Evolutionary conservation across 306 rosid genomes (phyloP).

Genomic region (Cicer cuneatum): DNA sequence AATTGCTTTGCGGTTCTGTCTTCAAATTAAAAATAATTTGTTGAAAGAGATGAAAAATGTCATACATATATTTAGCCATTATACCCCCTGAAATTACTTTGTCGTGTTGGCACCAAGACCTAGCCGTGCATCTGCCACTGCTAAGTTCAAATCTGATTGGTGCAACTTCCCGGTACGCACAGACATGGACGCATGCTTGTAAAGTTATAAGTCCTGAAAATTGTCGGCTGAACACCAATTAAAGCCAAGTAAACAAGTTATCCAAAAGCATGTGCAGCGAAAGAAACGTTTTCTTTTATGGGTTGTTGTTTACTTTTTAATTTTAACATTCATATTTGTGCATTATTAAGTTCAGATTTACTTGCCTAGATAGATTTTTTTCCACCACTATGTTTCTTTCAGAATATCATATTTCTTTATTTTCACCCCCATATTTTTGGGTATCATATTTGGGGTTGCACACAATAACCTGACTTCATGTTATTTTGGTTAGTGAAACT

Average conservation of each 20-base stretch:
- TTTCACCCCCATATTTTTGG: neutral
- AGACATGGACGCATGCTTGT: neutral
- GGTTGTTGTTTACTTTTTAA: neutral
- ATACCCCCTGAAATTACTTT: neutral
- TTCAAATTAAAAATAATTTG: neutral
- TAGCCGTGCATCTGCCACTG: neutral
- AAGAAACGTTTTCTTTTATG: neutral
- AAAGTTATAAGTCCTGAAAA: constrained; percentile 1
- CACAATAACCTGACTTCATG: constrained; percentile 18
- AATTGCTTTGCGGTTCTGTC: neutral
- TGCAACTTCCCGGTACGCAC: neutral
- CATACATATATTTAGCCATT: neutral
- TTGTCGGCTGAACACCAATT: constrained; percentile 5
- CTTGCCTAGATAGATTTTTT: constrained; percentile 11
- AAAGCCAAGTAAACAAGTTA: neutral
- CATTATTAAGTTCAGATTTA: constrained; percentile 2
- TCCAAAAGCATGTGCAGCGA: neutral
- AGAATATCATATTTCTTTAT: constrained; percentile 4
- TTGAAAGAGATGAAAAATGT: neutral
- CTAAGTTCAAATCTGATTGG: constrained; percentile 1
- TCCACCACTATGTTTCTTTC: neutral
- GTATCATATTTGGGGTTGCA: constrained; percentile 1
- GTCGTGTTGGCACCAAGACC: neutral
- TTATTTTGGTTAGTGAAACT: constrained; percentile 13
- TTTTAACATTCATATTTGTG: neutral